Evolutionary conservation across 208 protist species (phyloP), one percentile per base, ranked within the genome.

Genomic region (Trypanosoma avium): DNA sequence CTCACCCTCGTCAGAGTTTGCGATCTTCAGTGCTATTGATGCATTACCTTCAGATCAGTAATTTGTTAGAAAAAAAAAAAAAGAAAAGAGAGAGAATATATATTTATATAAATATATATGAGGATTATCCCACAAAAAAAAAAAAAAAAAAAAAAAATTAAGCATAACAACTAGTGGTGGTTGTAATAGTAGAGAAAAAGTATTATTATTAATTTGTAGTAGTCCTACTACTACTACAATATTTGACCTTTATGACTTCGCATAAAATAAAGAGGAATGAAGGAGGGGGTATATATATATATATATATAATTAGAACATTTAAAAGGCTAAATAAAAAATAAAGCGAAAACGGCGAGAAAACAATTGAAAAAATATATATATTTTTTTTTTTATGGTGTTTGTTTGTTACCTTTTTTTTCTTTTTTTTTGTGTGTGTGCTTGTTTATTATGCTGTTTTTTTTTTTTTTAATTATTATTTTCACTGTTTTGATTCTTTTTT

Each of bases 11-110:
- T 32, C 58, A 3, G 58, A 29, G 15, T 56, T 54, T 30, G 65
- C 33, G 21, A 43, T 69, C 26, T 84, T 84, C 57, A 56, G 72
- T 40, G 49, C 67, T 24, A 55, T 82, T 22, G 77, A 82, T 35
- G 60, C 53, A 29, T 33, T 70, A 17, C 13, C 65, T n/a, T 7
- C 54, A 15, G 57, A 63, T 4, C 60, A 75, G 21, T 13, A 43
- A 64, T 26, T 24, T 45, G 24, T 19, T 2, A 47, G 22, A 59
- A 21, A 15, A 46, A 27, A 27, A 35, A 17, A 21, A 64, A 45
- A 46, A 55, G 13, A 64, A 26, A 6, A 30, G 5, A 7, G 21
- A 57, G 13, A 0, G 26, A 40, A 42, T 30, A 26, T 30, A 32
- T 24, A n/a, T 30, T n/a, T 52, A 52, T 12, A 52, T 52, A 26